Evolutionary conservation across 2,329 filamentous ascomycete genomes (phyloP), one percentile per base, ranked within the genome.

Genomic region (Tolypocladium ovalisporum): DNA sequence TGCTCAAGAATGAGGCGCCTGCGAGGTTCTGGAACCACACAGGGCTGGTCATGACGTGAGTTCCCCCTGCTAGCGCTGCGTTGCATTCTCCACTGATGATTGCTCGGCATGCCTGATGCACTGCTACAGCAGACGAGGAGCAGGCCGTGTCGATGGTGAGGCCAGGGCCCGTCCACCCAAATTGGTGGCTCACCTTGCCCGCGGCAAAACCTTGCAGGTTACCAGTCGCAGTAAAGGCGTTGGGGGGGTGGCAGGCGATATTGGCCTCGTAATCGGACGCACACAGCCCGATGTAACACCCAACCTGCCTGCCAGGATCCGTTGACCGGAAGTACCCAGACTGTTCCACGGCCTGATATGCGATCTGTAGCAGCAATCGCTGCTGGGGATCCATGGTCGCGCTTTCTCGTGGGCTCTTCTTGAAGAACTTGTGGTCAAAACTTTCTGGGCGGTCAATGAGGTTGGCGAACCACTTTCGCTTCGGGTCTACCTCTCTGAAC

Each of bases 351-450:
- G 70, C 70, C 53, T 79, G 71, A 60, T 76, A 79, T 0, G 74
- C 71, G 1, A 65, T 66, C 60, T 77, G 71, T 7, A 76, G 66
- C 4, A 71, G 54, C 4, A 70, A 58, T 8, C 74, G 66, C 42
- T 74, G 71, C 57, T 75, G 71, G 12, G 74, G 74, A 58, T 76
- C 74, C 62, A 71, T 73, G 6, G 69, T 62, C 15, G 63, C 63
- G 19, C 65, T 66, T 65, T 75, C 73, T 4, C 68, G 66, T 7
- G 70, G 62, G 17, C 62, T 68, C n/a, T 70, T 71, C 35, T 68
- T 67, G 66, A 78, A 77, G 65, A 77, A 77, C 1, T 63, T 60
- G 32, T 72, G 64, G 59, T 78, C 75, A 55, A 75, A 75, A 2
- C 58, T 55, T 34, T 65, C 63, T 9, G 54, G 42, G 15, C 62